These are phyloP conservation scores for Antitrichia curtipendula DNA, from an alignment of 225 moss, liverwort and hornwort genomes.

Conservation along the genomic window DNA sequence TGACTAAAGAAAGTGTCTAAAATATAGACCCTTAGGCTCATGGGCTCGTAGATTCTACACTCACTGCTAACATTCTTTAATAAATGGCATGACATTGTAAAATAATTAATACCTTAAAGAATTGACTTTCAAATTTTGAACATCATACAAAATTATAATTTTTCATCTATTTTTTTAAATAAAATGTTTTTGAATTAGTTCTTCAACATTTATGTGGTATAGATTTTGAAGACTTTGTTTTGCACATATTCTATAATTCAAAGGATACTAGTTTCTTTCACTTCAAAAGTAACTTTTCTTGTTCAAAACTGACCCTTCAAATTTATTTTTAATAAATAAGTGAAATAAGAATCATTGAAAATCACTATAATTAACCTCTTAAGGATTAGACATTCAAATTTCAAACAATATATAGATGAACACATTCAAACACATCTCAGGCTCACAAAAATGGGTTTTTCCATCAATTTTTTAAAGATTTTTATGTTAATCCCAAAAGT, in stretches of 20 bases:
- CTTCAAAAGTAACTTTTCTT: not conserved
- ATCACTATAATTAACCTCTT: not conserved
- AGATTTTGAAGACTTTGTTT: not conserved
- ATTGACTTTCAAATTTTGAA: accelerated
- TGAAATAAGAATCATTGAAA: not conserved
- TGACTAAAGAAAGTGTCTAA: too few species aligned
- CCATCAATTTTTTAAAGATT: not conserved
- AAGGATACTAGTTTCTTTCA: too few species aligned
- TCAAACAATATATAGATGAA: not conserved
- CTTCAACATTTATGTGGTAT: not conserved
- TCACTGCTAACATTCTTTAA: too few species aligned
- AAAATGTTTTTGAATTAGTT: accelerated
- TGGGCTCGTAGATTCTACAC: too few species aligned
- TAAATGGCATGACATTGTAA: not conserved
- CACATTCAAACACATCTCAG: too few species aligned
- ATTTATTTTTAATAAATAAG: not conserved
- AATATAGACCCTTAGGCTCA: too few species aligned
- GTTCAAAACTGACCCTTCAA: not conserved
- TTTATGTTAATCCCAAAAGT: too few species aligned
- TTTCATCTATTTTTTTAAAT: not conserved
- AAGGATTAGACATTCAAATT: not conserved
- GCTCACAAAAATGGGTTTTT: not conserved
- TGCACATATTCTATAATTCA: not conserved
- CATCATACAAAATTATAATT: not conserved
- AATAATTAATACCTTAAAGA: not conserved